A percentile compares a stretch with the other conserved stretches of the same genome.
Evolutionary conservation across 805 yeast genomes (phyloP).

Genomic region (Yarrowia divulgata): DNA sequence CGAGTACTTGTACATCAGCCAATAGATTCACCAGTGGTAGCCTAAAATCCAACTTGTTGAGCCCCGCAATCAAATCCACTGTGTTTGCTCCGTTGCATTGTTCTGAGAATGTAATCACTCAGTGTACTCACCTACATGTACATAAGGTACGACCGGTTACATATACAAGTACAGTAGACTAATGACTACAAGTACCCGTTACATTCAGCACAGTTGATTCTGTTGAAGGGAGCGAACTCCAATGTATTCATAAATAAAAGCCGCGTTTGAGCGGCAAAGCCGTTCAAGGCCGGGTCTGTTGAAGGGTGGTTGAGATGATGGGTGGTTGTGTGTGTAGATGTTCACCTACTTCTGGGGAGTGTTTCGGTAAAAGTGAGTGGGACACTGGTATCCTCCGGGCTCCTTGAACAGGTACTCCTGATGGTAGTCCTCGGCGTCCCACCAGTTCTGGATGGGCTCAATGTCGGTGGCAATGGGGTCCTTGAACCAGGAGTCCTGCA

Average conservation of each 20-base stretch:
- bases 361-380: slow-evolving; percentile 82
- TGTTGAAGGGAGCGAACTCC: slow-evolving; percentile 20
- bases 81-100: too few species aligned
- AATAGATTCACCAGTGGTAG: too few species aligned
- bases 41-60: too few species aligned
- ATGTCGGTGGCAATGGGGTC: slow-evolving; percentile 71
- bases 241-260: slow-evolving; percentile 28
- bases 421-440: slow-evolving; percentile 96
- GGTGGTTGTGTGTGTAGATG: neutral
- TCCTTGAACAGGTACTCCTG: slow-evolving; percentile 80
- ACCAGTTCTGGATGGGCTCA: slow-evolving; percentile 71
- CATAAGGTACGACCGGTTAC: too few species aligned
- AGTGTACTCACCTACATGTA: too few species aligned
- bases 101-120: too few species aligned
- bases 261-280: neutral
- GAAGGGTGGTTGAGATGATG: neutral
- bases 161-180: too few species aligned
- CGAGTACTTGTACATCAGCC: too few species aligned
- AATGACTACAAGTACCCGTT: too few species aligned
- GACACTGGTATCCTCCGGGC: slow-evolving; percentile 89
- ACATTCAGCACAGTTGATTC: neutral
- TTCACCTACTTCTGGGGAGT: slow-evolving; percentile 50
- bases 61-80: too few species aligned
- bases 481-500: slow-evolving; percentile 81
- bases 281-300: slow-evolving; percentile 4